Evolutionary conservation across 768 basidiomycete genomes (phyloP).

Genomic region (Termitomyces sp.): DNA sequence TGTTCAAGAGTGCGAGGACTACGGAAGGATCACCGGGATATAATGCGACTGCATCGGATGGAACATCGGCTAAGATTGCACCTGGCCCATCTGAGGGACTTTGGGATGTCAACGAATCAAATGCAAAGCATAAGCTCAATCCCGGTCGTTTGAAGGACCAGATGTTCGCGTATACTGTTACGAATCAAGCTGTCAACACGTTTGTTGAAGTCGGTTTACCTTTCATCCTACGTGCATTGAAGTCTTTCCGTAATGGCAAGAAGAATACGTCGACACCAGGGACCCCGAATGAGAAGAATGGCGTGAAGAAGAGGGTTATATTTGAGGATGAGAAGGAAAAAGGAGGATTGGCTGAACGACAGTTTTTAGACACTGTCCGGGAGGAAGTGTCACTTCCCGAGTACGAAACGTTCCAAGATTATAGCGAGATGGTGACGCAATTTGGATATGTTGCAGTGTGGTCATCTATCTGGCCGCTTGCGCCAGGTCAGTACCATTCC

Average conservation of each 20-base stretch:
- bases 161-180: conserved; percentile 91
- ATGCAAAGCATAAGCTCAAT: conserved; percentile 53
- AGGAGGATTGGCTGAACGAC: conserved; percentile 60
- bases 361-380: conserved; percentile 75
- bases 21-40: conserved; percentile 9
- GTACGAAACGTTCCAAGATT: conserved; percentile 81
- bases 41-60: conserved; percentile 23
- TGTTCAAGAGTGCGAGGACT: conserved; percentile 25
- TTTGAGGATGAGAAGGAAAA: conserved; percentile 64
- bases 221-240: conserved; percentile 58
- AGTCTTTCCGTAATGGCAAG: conserved; percentile 37
- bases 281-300: conserved; percentile 12
- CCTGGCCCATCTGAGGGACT: conserved; percentile 17
- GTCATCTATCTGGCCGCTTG: conserved; percentile 92
- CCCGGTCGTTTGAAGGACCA: conserved; percentile 76
- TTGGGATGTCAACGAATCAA: conserved; percentile 49
- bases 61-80: conserved; percentile 9
- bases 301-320: conserved; percentile 59
- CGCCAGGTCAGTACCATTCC: conserved; percentile 47
- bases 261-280: conserved; percentile 23
- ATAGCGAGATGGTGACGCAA: conserved; percentile 94
- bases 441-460: conserved; percentile 92
- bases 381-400: conserved; percentile 73
- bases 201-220: conserved; percentile 81
- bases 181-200: conserved; percentile 77